A percentile compares a stretch with the other conserved stretches of the same genome.
Conservation (phyloP, 768 basidiomycete genomes). For the Royoungia palumana region DNA sequence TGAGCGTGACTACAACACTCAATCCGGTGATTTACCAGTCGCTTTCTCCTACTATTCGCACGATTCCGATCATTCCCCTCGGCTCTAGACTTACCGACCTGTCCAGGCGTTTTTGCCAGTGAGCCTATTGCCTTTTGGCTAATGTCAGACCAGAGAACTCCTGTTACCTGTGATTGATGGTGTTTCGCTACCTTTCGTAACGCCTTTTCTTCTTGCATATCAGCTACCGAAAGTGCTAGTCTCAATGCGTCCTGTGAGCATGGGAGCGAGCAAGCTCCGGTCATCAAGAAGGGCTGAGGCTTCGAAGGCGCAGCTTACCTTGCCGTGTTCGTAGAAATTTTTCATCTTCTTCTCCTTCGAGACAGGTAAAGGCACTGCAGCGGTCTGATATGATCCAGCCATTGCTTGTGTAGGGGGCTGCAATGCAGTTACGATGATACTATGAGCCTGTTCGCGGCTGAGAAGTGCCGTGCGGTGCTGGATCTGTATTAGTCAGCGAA, state of each 20-base stretch:
- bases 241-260: slow-evolving; percentile 42
- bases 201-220: slow-evolving; percentile 43
- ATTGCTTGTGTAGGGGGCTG: slow-evolving; percentile 15
- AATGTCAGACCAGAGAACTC: slow-evolving; percentile 4
- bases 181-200: slow-evolving; percentile 39
- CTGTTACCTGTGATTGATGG: slow-evolving; percentile 38
- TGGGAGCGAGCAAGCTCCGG: slow-evolving; percentile 15
- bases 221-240: slow-evolving; percentile 47
- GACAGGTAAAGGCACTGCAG: slow-evolving; percentile 20
- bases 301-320: slow-evolving; percentile 22
- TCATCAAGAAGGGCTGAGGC: slow-evolving; percentile 18
- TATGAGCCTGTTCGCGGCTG: slow-evolving; percentile 9
- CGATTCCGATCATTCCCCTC: slow-evolving; percentile 26
- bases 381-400: slow-evolving; percentile 25
- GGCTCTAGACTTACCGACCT: slow-evolving; percentile 29
- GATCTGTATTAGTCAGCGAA: slow-evolving; percentile 22
- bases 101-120: slow-evolving; percentile 8
- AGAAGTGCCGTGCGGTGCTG: no score
- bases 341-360: slow-evolving; percentile 27
- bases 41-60: slow-evolving; percentile 33
- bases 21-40: slow-evolving; percentile 35
- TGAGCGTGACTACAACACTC: slow-evolving; percentile 5
- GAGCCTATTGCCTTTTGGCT: slow-evolving; percentile 18
- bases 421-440: slow-evolving; percentile 16
- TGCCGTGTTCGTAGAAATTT: slow-evolving; percentile 33